phyloP scores from a whole-genome alignment of 2,329 filamentous ascomycete species.

The Orbilia javanica region DNA sequence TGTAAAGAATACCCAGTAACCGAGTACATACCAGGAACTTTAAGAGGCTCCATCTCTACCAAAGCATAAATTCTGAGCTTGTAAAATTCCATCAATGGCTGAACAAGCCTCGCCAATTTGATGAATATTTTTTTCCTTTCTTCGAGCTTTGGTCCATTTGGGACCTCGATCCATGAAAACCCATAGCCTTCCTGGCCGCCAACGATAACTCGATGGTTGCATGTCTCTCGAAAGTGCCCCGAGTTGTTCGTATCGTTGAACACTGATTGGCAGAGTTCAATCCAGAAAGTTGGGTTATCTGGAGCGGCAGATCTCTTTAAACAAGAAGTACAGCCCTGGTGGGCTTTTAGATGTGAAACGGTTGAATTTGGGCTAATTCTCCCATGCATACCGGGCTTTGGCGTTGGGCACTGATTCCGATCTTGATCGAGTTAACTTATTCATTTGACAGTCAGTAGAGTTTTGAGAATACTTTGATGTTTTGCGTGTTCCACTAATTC shows the following conservation, averaged over 20 bases:
- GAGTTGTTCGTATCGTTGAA: background rate
- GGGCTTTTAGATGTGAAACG: too few species aligned
- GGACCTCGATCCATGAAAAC: background rate
- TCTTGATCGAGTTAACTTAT: too few species aligned
- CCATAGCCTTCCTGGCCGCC: background rate
- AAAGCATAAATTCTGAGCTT: background rate
- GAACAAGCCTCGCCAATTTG: background rate
- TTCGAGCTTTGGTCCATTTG: background rate
- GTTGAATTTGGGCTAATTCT: too few species aligned
- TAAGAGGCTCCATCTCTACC: background rate
- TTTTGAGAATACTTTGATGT: too few species aligned
- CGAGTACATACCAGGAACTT: background rate
- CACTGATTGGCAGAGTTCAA: background rate
- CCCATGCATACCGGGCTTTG: too few species aligned
- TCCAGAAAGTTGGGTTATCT: background rate
- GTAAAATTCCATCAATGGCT: background rate
- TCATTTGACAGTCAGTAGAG: too few species aligned
- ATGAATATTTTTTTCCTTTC: background rate
- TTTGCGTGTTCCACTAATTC: too few species aligned
- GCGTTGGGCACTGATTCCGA: too few species aligned
- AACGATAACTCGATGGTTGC: background rate
- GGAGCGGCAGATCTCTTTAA: background rate
- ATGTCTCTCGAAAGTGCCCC: background rate
- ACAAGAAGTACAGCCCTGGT: background rate
- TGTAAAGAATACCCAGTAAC: too few species aligned